These are phyloP conservation scores for Beauveria sp. DNA, from an alignment of 2,329 filamentous ascomycete genomes.

Conservation along the genomic window DNA sequence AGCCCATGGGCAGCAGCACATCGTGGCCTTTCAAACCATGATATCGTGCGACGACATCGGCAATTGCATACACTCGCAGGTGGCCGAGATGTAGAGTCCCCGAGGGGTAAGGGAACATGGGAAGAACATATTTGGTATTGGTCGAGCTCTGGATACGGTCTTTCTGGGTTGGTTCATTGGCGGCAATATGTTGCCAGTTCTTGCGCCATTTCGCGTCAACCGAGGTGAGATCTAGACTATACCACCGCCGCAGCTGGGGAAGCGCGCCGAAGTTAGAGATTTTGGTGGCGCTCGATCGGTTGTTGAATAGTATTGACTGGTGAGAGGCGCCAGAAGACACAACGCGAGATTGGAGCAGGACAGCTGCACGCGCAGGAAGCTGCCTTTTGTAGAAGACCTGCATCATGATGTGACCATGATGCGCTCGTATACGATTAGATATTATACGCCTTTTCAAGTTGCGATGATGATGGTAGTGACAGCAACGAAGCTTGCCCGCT, in stretches of 20 bases:
- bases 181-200: slow-evolving; percentile 13
- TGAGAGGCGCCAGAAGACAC: neutral
- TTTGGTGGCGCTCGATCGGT: neutral
- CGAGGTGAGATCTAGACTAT: slow-evolving; percentile 38
- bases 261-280: neutral
- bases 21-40: slow-evolving; percentile 64
- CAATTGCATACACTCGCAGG: slow-evolving; percentile 82
- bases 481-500: neutral
- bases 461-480: neutral
- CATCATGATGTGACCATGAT: slow-evolving; percentile 1
- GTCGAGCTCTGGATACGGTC: slow-evolving; percentile 7
- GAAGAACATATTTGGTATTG: slow-evolving; percentile 60
- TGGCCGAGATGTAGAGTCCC: slow-evolving; percentile 82
- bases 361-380: neutral
- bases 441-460: neutral
- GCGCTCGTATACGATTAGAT: neutral
- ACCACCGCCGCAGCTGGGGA: slow-evolving; percentile 20
- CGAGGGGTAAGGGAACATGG: slow-evolving; percentile 93
- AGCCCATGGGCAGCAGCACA: slow-evolving; percentile 84
- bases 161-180: slow-evolving; percentile 15
- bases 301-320: neutral
- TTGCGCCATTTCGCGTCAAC: slow-evolving; percentile 24
- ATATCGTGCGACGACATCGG: slow-evolving; percentile 75
- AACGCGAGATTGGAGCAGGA: neutral
- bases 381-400: neutral